Evolutionary conservation across 2,329 filamentous ascomycete species (phyloP).

Genomic region (Aspergillus pseudoterreus): DNA sequence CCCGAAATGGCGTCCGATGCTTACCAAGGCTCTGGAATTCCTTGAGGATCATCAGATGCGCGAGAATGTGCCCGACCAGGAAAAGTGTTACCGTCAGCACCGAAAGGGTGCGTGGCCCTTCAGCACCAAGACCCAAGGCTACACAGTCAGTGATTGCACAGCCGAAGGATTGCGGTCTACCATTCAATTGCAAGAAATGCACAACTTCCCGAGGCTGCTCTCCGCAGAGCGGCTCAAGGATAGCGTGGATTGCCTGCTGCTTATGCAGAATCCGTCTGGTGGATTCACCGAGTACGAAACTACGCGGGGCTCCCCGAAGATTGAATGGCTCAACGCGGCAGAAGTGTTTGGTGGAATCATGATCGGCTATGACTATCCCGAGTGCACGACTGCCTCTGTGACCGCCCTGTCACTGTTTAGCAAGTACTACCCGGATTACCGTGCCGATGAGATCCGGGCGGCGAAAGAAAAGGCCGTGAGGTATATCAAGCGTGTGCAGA

Average conservation of each 20-base stretch:
- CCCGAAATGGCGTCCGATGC: constrained; percentile 74
- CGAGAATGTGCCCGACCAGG: constrained; percentile 73
- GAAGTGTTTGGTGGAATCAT: constrained; percentile 97
- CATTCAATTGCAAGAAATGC: constrained; percentile 75
- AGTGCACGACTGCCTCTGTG: constrained; percentile 93
- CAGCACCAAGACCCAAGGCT: constrained; percentile 87
- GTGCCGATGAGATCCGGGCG: constrained; percentile 66
- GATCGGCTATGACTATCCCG: constrained; percentile 97
- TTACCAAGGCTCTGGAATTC: constrained; percentile 76
- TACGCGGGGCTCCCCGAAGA: constrained; percentile 68
- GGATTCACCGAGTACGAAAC: constrained; percentile 89
- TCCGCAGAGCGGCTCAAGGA: constrained; percentile 77
- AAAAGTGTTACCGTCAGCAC: constrained; percentile 80
- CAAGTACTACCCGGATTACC: constrained; percentile 76
- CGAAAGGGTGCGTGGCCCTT: constrained; percentile 96
- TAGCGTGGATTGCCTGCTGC: constrained; percentile 82
- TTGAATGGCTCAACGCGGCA: constrained; percentile 89
- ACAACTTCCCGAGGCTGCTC: constrained; percentile 70
- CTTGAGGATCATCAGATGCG: constrained; percentile 88
- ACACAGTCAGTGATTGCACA: constrained; percentile 92
- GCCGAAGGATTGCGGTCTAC: constrained; percentile 86
- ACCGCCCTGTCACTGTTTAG: constrained; percentile 81
- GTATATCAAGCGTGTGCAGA: constrained; percentile 79
- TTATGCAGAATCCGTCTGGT: constrained; percentile 83
- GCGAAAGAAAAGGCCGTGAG: constrained; percentile 71